Evolutionary conservation across 1,284 basidiomycete species (phyloP), one percentile per base, ranked within the genome.

Genomic region (Irpex lacteus): DNA sequence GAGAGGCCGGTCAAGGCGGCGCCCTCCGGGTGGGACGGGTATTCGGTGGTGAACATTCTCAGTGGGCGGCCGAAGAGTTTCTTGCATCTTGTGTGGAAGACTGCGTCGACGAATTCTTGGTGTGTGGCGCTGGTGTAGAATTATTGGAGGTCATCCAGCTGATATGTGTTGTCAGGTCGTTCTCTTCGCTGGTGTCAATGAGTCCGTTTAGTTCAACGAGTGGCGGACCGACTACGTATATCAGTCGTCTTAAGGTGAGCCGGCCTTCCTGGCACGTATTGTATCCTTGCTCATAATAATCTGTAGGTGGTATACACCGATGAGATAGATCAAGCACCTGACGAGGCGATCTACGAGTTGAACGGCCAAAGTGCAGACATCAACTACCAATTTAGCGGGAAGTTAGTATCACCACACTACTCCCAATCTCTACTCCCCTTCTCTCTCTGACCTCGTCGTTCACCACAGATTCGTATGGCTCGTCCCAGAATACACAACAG

Each of bases 51-150:
- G 18, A 60, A 60, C 15, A 53, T 60, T 34, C 26, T 64, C 5
- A 64, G 60, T 32, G 63, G 59, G 0, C 57, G 62, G 4, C 19
- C 34, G 32, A 64, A 64, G 15, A 50, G 59, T 4, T 61, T 26
- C 34, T 21, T 64, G 59, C 60, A 64, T 26, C 18, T 64, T n/a
- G 54, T 61, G 5, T 64, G 63, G 63, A 64, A 57, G 54, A 64
- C 63, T 4, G 32, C 47, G n/a, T 60, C 59, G 1, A 61, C 60
- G 4, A 57, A 50, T 21, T 61, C 63, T 15, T 64, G 63, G 63
- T 64, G 32, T 4, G 53, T 50, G n/a, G 6, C 8, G 36, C 21
- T 13, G 5, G 9, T 13, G 15, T 4, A 34, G 3, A 8, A 34
- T 4, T 26, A 40, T 47, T 34, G 8, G 8, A 44, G 44, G 19